Conservation (phyloP, 2,329 filamentous ascomycete genomes). For the Emmonsiellopsis sp. region DNA sequence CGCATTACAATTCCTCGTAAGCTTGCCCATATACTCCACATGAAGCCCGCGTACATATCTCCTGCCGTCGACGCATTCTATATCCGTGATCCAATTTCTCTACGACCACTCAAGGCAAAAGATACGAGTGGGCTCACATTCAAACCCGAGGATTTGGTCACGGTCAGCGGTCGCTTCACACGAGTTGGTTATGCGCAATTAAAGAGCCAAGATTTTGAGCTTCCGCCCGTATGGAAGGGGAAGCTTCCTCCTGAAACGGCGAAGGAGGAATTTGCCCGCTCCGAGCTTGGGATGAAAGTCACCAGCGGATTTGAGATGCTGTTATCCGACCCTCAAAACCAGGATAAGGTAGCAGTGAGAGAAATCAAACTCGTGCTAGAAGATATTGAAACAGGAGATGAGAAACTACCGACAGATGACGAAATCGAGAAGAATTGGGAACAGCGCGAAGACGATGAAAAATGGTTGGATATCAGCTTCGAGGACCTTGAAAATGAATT, state of each 20-base stretch:
- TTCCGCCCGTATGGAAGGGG: conserved; percentile 48
- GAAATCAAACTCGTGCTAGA: conserved; percentile 69
- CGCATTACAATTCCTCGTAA: conserved; percentile 68
- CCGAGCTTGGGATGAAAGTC: conserved; percentile 78
- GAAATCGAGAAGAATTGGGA: conserved; percentile 64
- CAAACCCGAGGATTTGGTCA: conserved; percentile 68
- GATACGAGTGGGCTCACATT: conserved; percentile 52
- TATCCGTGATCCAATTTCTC: conserved; percentile 67
- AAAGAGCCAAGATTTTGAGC: conserved; percentile 69
- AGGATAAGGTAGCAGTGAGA: conserved; percentile 58
- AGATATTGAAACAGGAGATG: conserved; percentile 64
- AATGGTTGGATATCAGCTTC: conserved; percentile 88
- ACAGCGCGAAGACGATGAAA: conserved; percentile 67
- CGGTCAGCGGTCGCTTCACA: conserved; percentile 71
- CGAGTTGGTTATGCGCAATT: conserved; percentile 86
- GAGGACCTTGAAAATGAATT: conserved; percentile 80
- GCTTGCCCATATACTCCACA: conserved; percentile 68
- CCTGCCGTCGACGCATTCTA: conserved; percentile 88
- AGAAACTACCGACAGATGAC: conserved; percentile 57
- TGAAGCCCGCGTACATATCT: conserved; percentile 65
- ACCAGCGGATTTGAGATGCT: conserved; percentile 88
- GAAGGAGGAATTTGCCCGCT: conserved; percentile 38
- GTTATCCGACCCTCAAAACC: conserved; percentile 55
- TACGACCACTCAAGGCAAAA: conserved; percentile 57
- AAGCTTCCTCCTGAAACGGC: conserved; percentile 30